These are phyloP conservation scores for Rhodotorula sp. DNA, from an alignment of 1,284 basidiomycete species.

Conservation along the genomic window DNA sequence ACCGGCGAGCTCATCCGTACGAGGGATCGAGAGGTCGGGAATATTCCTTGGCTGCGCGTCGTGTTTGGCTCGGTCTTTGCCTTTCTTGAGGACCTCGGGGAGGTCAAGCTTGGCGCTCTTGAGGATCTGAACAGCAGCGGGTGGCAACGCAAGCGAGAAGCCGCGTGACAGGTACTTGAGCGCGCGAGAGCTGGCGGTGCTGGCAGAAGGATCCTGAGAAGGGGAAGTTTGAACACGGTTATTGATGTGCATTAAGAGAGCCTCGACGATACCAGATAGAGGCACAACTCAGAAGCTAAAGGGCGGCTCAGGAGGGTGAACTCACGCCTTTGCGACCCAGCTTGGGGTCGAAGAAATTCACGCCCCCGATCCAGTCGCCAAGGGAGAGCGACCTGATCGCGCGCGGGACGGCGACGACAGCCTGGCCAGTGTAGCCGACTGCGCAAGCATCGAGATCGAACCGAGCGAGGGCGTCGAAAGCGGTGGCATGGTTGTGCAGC, in stretches of 20 bases:
- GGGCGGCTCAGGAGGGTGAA: not conserved
- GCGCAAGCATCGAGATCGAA: conserved; percentile 16
- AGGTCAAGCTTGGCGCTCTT: not conserved
- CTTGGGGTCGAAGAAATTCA: conserved; percentile 17
- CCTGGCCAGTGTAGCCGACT: conserved; percentile 6
- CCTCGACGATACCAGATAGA: too few relatives aligned
- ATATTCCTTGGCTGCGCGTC: not conserved
- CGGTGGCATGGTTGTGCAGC: not conserved
- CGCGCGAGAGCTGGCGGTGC: conserved; percentile 8
- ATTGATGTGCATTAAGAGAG: conserved; percentile 1
- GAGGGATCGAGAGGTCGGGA: not conserved
- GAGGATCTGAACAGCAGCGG: not conserved
- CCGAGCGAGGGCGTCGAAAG: conserved; percentile 8
- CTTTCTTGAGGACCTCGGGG: not conserved
- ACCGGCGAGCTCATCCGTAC: conserved; percentile 5
- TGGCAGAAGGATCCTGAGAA: conserved; percentile 5
- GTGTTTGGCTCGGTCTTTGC: not conserved
- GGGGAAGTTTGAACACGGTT: too few relatives aligned
- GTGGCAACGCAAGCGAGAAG: conserved; percentile 9
- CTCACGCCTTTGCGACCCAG: conserved; percentile 12
- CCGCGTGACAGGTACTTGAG: conserved; percentile 22
- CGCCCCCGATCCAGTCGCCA: conserved; percentile 7
- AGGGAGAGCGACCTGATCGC: conserved; percentile 12
- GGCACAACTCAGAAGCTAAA: too few relatives aligned
- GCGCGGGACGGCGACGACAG: conserved; percentile 15